These are phyloP conservation scores for Tetrahymena borealis DNA, from an alignment of 73 alveolate species.

Conservation along the genomic window DNA sequence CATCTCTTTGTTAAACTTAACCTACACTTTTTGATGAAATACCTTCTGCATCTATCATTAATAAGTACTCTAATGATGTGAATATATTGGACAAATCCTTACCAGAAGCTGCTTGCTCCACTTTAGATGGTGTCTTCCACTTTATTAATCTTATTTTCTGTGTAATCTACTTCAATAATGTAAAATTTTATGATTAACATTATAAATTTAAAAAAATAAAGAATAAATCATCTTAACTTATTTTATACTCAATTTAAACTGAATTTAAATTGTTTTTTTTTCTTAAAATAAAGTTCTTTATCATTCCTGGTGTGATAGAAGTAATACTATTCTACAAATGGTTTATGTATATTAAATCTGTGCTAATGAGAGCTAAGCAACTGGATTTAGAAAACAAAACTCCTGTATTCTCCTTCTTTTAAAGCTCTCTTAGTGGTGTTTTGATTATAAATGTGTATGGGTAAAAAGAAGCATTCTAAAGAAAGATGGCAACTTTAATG, in stretches of 20 bases:
- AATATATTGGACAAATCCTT: not conserved
- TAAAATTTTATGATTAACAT: too few species aligned
- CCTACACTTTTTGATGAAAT: conserved; percentile 32
- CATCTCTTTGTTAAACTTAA: conserved; percentile 15
- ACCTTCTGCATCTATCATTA: conserved; percentile 46
- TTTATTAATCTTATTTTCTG: not conserved
- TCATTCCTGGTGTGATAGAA: not conserved
- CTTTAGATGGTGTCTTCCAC: not conserved
- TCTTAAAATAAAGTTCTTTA: not conserved
- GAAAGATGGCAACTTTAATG: not conserved
- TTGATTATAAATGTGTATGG: not conserved
- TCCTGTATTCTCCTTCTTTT: not conserved
- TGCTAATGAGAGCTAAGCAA: not conserved
- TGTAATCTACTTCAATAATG: not conserved
- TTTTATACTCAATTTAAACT: too few species aligned
- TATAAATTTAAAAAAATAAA: too few species aligned
- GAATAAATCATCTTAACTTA: too few species aligned
- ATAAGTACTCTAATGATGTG: conserved; percentile 46
- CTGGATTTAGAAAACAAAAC: not conserved
- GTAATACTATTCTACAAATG: not conserved
- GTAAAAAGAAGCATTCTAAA: not conserved
- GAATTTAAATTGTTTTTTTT: too few species aligned
- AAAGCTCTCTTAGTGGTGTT: not conserved
- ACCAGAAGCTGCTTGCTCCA: not conserved
- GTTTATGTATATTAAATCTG: not conserved